phyloP scores from a whole-genome alignment of 2,329 filamentous ascomycete genomes.

The Paraphoma sp. region DNA sequence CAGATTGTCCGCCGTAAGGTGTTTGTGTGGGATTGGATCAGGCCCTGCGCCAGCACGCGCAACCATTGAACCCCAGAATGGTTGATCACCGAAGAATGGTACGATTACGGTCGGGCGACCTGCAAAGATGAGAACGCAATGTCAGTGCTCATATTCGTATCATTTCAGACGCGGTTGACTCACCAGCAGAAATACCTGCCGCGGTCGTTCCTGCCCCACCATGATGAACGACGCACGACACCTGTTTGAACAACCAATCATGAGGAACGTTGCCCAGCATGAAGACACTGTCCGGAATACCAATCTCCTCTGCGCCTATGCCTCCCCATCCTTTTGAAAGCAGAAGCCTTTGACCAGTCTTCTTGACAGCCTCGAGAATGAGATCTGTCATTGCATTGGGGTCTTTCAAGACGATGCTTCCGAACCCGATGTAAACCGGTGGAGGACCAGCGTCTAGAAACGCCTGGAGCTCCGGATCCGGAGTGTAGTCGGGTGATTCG shows the following conservation, averaged over 20 bases:
- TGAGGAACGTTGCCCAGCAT: conserved; percentile 68
- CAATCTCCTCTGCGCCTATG: conserved; percentile 68
- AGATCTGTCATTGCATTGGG: conserved; percentile 32
- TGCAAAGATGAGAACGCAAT: neutral
- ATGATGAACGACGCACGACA: conserved; percentile 82
- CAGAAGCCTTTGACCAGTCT: conserved; percentile 71
- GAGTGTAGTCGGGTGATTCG: conserved; percentile 23
- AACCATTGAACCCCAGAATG: conserved; percentile 63
- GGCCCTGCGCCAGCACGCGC: conserved; percentile 59
- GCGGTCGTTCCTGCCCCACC: conserved; percentile 72
- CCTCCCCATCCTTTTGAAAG: conserved; percentile 87
- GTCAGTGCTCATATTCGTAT: conserved; percentile 9
- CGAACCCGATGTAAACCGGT: conserved; percentile 42
- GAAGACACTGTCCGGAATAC: conserved; percentile 69
- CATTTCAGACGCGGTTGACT: conserved; percentile 34
- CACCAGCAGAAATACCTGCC: conserved; percentile 51
- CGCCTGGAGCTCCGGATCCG: conserved; percentile 20
- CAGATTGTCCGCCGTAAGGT: conserved; percentile 52
- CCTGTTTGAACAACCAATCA: conserved; percentile 83
- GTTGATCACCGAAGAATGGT: conserved; percentile 65
- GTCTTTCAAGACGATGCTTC: conserved; percentile 38
- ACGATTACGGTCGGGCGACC: conserved; percentile 59
- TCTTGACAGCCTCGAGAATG: conserved; percentile 39
- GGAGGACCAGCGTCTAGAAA: conserved; percentile 33
- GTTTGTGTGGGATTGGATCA: conserved; percentile 55